Evolutionary conservation across 257 asterid genomes (phyloP), one percentile per base, ranked within the genome.

Genomic region (Petunia axillaris): DNA sequence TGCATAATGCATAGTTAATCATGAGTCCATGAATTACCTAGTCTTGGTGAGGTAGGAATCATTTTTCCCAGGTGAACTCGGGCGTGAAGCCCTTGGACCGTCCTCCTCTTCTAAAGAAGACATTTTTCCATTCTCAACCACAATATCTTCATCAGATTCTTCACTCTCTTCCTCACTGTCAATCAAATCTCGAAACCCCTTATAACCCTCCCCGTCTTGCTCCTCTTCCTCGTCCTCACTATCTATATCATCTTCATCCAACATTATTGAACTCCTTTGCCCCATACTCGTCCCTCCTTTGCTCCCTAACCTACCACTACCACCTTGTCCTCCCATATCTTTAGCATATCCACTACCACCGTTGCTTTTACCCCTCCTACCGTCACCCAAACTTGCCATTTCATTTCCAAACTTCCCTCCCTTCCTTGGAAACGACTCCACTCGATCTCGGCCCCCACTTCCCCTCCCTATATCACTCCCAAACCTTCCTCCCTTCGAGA

Each of bases 41-140:
- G 94, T 92, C 82, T 92, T 97, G 70, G 96, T 93, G 41, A 96
- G 99, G 88, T 96, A 90, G 25, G 97, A 89, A 74, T 86, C 97
- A 79, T 75, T 81, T 59, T 83, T 67, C 60, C 82, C 87, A 3
- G 86, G 50, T 67, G 92, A 85, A 76, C 87, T 88, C 50, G 83
- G 80, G 62, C 86, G 67, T 10, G 84, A 36, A 64, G 65, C 41
- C 46, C 57, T 39, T 16, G 83, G 43, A 43, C 76, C 37, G n/a
- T 79, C 64, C 54, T 44, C 64, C 37, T 55, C 48, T 39, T 64
- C 77, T 67, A 58, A 73, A 35, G 85, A 39, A 35, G 60, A 13
- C 59, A 38, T 39, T 50, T 64, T 85, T 35, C 75, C 91, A 1
- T 79, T 85, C 1, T 62, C 89, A 1, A 84, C 87, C 40, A 86